Conservation (phyloP, 208 protist genomes). For the Leishmania tropica region DNA sequence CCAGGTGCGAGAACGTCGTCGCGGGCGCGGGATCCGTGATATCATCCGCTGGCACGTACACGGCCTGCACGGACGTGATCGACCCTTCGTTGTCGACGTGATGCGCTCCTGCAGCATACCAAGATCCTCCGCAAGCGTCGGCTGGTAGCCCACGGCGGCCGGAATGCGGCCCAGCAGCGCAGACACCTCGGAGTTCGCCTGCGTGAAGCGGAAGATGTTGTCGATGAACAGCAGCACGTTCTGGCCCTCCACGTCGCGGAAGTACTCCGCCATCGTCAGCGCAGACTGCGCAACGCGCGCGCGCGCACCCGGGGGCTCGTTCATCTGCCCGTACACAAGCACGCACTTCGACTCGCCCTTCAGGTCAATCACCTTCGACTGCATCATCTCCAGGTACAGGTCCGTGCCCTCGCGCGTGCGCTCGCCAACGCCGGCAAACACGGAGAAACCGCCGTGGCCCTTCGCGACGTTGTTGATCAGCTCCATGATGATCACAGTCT, state of each 20-base stretch:
- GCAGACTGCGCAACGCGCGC: conserved; percentile 98
- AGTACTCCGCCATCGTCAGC: conserved; percentile 98
- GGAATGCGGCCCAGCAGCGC: conserved; percentile 98
- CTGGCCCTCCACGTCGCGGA: conserved; percentile 98
- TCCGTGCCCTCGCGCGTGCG: conserved; percentile 98
- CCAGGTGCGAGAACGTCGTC: conserved; percentile 98
- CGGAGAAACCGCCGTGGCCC: conserved; percentile 98
- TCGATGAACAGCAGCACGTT: conserved; percentile 99
- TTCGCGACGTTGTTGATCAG: conserved; percentile 99
- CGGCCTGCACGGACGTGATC: conserved; percentile 96
- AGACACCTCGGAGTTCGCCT: conserved; percentile 99
- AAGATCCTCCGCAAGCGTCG: conserved; percentile 98
- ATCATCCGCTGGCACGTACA: conserved; percentile 99
- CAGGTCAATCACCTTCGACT: conserved; percentile 95
- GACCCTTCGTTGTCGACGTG: conserved; percentile 97
- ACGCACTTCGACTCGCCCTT: conserved; percentile 97
- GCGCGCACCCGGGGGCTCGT: conserved; percentile 98
- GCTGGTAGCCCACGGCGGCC: conserved; percentile 99
- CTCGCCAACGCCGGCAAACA: conserved; percentile 99
- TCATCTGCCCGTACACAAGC: conserved; percentile 99
- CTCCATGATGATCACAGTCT: conserved; percentile 99
- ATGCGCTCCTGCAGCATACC: conserved; percentile 98
- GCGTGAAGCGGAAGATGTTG: conserved; percentile 99
- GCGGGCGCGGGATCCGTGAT: conserved; percentile 98
- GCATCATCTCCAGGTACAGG: conserved; percentile 99